Percentiles rank a stretch among this genome's conserved stretches.
Conservation (phyloP, 208 protist species). For the Endotrypanum monterogeii region DNA sequence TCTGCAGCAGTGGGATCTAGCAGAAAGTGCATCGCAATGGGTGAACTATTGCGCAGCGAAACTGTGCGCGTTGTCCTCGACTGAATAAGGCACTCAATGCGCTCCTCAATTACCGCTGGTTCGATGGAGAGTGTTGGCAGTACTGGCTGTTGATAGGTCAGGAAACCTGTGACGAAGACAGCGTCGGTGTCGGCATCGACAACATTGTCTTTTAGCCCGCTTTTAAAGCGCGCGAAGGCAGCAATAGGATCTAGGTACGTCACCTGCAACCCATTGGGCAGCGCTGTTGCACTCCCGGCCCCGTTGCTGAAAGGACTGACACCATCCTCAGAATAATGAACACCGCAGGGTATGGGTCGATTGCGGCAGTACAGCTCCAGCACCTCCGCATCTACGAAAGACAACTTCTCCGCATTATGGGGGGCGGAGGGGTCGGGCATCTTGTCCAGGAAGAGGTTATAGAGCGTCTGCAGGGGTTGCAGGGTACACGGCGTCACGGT, state of each 20-base stretch:
- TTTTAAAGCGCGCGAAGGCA: slow-evolving; percentile 23
- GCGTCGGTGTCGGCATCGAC: background rate
- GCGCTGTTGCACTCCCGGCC: background rate
- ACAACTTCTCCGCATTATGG: slow-evolving; percentile 19
- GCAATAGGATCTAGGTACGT: slow-evolving; percentile 31
- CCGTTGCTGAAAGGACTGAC: background rate
- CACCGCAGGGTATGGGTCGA: slow-evolving; percentile 22
- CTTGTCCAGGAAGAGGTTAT: slow-evolving; percentile 75
- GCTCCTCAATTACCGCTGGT: slow-evolving; percentile 68
- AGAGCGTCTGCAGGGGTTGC: slow-evolving; percentile 38
- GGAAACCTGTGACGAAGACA: slow-evolving; percentile 77
- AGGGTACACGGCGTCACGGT: slow-evolving; percentile 26
- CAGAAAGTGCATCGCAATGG: slow-evolving; percentile 67
- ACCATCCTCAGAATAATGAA: background rate
- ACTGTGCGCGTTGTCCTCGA: slow-evolving; percentile 70
- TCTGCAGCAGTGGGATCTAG: slow-evolving; percentile 68
- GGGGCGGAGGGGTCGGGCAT: slow-evolving; percentile 51
- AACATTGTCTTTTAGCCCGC: background rate
- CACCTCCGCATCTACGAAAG: slow-evolving; percentile 30
- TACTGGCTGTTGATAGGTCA: slow-evolving; percentile 74
- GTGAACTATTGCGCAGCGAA: slow-evolving; percentile 74
- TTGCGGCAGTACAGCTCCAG: slow-evolving; percentile 31
- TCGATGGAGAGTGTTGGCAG: slow-evolving; percentile 57
- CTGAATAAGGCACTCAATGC: slow-evolving; percentile 76
- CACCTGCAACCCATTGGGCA: slow-evolving; percentile 18